A percentile compares a stretch with the other conserved stretches of the same genome.
Conservation (phyloP, 768 basidiomycete genomes). For the Suillus americanus region DNA sequence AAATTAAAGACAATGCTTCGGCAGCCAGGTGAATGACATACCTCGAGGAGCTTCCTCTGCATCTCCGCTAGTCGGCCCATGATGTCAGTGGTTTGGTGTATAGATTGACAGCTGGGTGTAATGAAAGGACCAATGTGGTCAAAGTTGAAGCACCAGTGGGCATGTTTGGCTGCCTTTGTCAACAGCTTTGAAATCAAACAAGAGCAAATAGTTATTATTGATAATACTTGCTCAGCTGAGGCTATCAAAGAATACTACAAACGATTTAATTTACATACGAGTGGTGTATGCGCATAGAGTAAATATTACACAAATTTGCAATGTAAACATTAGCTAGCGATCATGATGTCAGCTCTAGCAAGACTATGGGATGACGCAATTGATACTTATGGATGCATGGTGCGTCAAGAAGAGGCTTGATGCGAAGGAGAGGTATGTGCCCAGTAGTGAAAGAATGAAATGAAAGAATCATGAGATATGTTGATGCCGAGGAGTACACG, state of each 20-base stretch:
- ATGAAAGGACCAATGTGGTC: neutral
- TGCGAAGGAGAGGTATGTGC: constrained; percentile 17
- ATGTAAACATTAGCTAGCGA: constrained; percentile 6
- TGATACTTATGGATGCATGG: constrained; percentile 18
- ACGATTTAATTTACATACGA: constrained; percentile 4
- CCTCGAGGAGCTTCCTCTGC: constrained; percentile 90
- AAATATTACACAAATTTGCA: constrained; percentile 5
- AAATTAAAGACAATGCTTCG: constrained; percentile 5
- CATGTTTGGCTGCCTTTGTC: constrained; percentile 30
- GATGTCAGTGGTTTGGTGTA: constrained; percentile 21
- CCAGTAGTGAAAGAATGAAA: constrained; percentile 17
- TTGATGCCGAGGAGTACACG: constrained; percentile 10
- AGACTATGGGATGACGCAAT: neutral
- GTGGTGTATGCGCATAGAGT: constrained; percentile 15
- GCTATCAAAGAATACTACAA: neutral
- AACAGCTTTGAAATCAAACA: constrained; percentile 26
- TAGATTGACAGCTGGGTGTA: neutral
- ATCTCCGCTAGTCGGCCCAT: constrained; percentile 98
- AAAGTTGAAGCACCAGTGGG: neutral
- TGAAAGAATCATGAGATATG: constrained; percentile 9
- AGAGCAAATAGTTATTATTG: constrained; percentile 18
- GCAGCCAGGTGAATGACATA: constrained; percentile 40
- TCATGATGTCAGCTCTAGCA: neutral
- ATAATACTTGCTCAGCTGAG: neutral
- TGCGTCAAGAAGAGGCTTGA: constrained; percentile 24